A percentile compares a stretch with the other conserved stretches of the same genome.
These are phyloP conservation scores for Nakaseomyces glabratus DNA, from an alignment of 1,139 yeast genomes.

Conservation along the genomic window DNA sequence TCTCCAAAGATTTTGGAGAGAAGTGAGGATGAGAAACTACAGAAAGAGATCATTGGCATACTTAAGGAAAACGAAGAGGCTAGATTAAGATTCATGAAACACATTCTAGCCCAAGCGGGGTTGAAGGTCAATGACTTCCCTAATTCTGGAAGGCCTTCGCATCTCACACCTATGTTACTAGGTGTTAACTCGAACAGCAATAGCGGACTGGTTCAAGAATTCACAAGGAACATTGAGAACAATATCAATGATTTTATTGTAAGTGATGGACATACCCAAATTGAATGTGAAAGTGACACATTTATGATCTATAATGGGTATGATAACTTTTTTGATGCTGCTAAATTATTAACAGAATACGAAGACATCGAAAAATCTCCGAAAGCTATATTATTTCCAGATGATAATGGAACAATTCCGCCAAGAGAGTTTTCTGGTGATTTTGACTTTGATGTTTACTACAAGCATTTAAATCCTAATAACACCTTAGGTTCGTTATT, in stretches of 20 bases:
- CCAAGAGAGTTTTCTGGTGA: constrained; percentile 52
- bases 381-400: constrained; percentile 40
- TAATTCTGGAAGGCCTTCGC: constrained; percentile 46
- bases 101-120: constrained; percentile 51
- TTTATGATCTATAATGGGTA: constrained; percentile 29
- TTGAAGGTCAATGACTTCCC: constrained; percentile 50
- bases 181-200: constrained; percentile 34
- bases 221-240: constrained; percentile 14
- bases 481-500: constrained; percentile 52
- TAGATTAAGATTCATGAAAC: constrained; percentile 49
- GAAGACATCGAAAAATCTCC: constrained; percentile 48
- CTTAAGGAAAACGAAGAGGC: constrained; percentile 39
- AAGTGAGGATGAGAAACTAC: constrained; percentile 29
- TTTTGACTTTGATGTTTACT: constrained; percentile 57
- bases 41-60: constrained; percentile 33
- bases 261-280: constrained; percentile 14
- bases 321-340: constrained; percentile 27
- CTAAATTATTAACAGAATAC: constrained; percentile 20
- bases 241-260: constrained; percentile 11
- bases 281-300: constrained; percentile 26
- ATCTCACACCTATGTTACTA: constrained; percentile 47
- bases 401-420: constrained; percentile 37
- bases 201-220: constrained; percentile 27
- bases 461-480: constrained; percentile 35
- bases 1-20: constrained; percentile 44